Percentiles rank a stretch among this genome's conserved stretches.
These are phyloP conservation scores for Lunularia cruciata DNA, from an alignment of 225 moss, liverwort and hornwort genomes.

Conservation along the genomic window DNA sequence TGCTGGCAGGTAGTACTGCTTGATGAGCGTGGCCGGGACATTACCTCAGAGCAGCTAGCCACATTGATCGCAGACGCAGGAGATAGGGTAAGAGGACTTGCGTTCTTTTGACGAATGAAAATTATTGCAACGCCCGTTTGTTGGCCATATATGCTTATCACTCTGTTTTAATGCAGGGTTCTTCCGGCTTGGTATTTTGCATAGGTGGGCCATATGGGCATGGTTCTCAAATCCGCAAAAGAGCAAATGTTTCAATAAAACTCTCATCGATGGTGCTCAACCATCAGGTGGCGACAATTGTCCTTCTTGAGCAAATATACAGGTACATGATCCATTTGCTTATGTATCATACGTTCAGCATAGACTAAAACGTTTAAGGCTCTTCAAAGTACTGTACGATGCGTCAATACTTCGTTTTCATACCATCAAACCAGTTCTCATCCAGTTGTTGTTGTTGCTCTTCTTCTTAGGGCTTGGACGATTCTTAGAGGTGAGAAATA, in stretches of 20 bases:
- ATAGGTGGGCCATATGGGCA: slow-evolving; percentile 92
- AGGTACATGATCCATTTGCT: slow-evolving; percentile 44
- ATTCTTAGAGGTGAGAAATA: slow-evolving; percentile 95
- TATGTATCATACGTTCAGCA: no score
- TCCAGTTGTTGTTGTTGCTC: no score
- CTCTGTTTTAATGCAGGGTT: slow-evolving; percentile 51
- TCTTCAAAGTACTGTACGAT: no score
- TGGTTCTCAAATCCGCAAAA: slow-evolving; percentile 70
- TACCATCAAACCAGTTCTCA: no score
- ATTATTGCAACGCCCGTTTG: background rate
- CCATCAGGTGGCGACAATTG: slow-evolving; percentile 86
- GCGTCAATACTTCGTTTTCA: no score
- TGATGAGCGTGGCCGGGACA: slow-evolving; percentile 76
- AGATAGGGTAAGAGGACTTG: slow-evolving; percentile 61
- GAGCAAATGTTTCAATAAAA: slow-evolving; percentile 74
- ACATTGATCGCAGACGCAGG: slow-evolving; percentile 79
- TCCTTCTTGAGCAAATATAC: slow-evolving; percentile 94
- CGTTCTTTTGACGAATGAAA: background rate
- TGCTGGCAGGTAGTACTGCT: slow-evolving; percentile 73
- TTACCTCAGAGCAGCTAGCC: slow-evolving; percentile 78
- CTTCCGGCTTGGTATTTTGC: slow-evolving; percentile 80
- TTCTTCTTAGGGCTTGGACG: slow-evolving; percentile 72
- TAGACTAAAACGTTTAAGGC: no score
- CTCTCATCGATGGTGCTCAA: slow-evolving; percentile 90
- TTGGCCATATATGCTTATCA: background rate